phyloP scores from a whole-genome alignment of 1,284 basidiomycete species.

The Malassezia globosa region DNA sequence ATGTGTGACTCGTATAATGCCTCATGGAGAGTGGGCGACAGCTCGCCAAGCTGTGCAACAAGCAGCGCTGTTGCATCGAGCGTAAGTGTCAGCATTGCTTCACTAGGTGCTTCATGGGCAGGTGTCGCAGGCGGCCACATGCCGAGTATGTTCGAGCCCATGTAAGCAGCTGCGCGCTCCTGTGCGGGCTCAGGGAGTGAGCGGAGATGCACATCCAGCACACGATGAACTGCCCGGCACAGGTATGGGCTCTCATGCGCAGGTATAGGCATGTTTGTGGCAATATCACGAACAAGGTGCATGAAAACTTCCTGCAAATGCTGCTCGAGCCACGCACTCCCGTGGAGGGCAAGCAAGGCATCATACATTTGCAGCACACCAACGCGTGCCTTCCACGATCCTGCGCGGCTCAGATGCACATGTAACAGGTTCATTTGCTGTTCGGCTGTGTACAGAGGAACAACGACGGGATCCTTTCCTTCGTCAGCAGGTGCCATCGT shows the following conservation, averaged over 20 bases:
- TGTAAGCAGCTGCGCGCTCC: conserved; percentile 75
- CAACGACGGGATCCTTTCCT: conserved; percentile 49
- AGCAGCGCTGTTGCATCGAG: conserved; percentile 75
- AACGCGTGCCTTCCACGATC: conserved; percentile 51
- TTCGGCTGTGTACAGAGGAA: conserved; percentile 61
- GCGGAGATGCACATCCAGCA: conserved; percentile 71
- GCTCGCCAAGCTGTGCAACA: conserved; percentile 78
- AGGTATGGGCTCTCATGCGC: conserved; percentile 46
- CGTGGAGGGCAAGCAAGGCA: conserved; percentile 64
- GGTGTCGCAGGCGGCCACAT: conserved; percentile 87
- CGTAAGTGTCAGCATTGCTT: conserved; percentile 63
- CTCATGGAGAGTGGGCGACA: conserved; percentile 77
- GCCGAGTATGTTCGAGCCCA: conserved; percentile 68
- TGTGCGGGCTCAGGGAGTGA: conserved; percentile 75
- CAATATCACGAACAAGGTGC: conserved; percentile 64
- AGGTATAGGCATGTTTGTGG: conserved; percentile 18
- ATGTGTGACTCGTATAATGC: conserved; percentile 74
- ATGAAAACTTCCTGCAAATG: conserved; percentile 69
- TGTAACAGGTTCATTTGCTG: conserved; percentile 74
- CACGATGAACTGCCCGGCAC: conserved; percentile 61
- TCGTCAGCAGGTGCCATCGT: conserved; percentile 51
- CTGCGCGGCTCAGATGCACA: conserved; percentile 56
- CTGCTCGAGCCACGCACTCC: conserved; percentile 64
- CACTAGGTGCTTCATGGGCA: conserved; percentile 62
- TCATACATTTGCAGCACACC: conserved; percentile 84